Evolutionary conservation across 208 protist genomes (phyloP), one percentile per base, ranked within the genome.

Genomic region (Plasmodiophora brassicae): DNA sequence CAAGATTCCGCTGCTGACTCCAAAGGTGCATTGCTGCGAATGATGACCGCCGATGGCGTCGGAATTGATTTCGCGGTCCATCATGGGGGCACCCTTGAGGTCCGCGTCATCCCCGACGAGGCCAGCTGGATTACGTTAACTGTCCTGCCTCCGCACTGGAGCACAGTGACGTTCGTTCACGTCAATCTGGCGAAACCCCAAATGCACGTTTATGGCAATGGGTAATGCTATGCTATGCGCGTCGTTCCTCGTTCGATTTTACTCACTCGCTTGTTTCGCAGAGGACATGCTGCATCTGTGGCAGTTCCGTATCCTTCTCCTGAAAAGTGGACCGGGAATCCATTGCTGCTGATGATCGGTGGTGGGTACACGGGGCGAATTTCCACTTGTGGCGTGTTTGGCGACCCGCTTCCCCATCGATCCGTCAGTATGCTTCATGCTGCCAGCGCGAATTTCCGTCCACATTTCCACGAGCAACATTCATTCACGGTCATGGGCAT

Each of bases 391-490:
- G 5, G 32, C 5, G n/a, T 78, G n/a, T 78, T 78, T 78, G 65
- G 65, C 65, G 65, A 78, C 41, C 65, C 65, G 20, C n/a, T 78
- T 5, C 65, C 65, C 41, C 65, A 78, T 32, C 65, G 65, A 8
- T 5, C 65, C 5, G 65, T 78, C 65, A 78, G 32, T 38, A 5
- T 78, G 10, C n/a, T 78, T 5, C 65, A 78, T 78, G 65, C 65
- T 32, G 65, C 41, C 41, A 5, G 5, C 65, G 65, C n/a, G 32
- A 78, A 78, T 78, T 78, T 36, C 65, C 65, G 41, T 36, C 65
- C 65, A 38, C n/a, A 78, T 78, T 78, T 78, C n/a, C 32, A 78
- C n/a, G 65, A 78, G 65, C 65, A 78, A 32, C 65, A 78, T 78
- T 5, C 65, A 38, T 78, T 78, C n/a, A 44, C 65, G 20, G n/a